Percentiles rank a stretch among this genome's conserved stretches.
Conservation (phyloP, 1,139 yeast species). For the Spathaspora sp. region DNA sequence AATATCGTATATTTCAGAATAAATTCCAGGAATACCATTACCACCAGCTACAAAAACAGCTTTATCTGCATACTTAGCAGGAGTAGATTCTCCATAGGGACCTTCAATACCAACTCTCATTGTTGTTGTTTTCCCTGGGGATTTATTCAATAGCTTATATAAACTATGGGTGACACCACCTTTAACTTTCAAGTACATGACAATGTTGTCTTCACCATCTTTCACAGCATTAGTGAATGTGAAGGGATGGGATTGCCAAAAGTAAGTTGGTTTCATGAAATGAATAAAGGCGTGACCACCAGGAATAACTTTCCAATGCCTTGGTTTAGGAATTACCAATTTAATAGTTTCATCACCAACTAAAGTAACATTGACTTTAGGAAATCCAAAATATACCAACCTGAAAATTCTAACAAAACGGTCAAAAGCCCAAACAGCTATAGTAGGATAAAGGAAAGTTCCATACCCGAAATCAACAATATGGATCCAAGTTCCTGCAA, state of each 20-base stretch:
- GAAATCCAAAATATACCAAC: constrained; percentile 38
- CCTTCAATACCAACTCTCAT: constrained; percentile 42
- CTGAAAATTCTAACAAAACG: constrained; percentile 38
- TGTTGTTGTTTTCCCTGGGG: constrained; percentile 26
- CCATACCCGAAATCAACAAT: constrained; percentile 39
- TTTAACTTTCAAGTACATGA: constrained; percentile 34
- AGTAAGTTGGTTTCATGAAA: constrained; percentile 36
- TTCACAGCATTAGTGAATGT: constrained; percentile 23
- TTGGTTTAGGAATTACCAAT: constrained; percentile 41
- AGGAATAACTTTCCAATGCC: constrained; percentile 40
- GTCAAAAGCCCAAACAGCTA: constrained; percentile 47
- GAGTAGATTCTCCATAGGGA: constrained; percentile 37
- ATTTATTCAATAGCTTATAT: constrained; percentile 26
- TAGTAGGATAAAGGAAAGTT: constrained; percentile 37
- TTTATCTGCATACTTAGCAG: constrained; percentile 30
- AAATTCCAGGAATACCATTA: constrained; percentile 45
- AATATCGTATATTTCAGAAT: constrained; percentile 34
- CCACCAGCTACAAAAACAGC: constrained; percentile 47
- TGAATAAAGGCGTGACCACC: constrained; percentile 56
- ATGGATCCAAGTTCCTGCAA: constrained; percentile 46
- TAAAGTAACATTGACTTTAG: constrained; percentile 33
- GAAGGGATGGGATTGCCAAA: constrained; percentile 46
- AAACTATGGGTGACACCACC: constrained; percentile 38
- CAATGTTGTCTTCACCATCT: constrained; percentile 20
- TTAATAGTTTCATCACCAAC: constrained; percentile 40